These are phyloP conservation scores for Simmondsia chinensis DNA, from an alignment of 148 eudicot species.

Conservation along the genomic window DNA sequence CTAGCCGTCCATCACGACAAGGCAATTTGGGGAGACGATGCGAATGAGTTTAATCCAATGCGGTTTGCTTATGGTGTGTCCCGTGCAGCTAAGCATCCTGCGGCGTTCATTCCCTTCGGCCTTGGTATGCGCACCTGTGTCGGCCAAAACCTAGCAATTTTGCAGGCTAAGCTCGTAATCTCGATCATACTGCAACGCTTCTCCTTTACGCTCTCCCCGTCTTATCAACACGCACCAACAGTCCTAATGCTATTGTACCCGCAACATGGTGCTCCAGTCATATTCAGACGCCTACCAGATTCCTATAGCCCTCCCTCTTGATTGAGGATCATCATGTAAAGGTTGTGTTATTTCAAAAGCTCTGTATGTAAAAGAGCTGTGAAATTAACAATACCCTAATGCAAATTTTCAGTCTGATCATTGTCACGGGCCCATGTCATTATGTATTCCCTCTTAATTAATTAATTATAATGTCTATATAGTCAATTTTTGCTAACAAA, in stretches of 20 bases:
- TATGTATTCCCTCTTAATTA: no score
- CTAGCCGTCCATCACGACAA: slow-evolving; percentile 27
- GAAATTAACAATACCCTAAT: no score
- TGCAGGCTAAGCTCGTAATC: slow-evolving; percentile 38
- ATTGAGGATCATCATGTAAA: no score
- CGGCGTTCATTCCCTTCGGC: slow-evolving; percentile 13
- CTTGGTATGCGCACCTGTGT: slow-evolving; percentile 11
- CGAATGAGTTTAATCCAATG: slow-evolving; percentile 11
- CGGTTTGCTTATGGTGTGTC: slow-evolving; percentile 12
- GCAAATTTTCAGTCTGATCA: no score
- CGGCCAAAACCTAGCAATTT: slow-evolving; percentile 33
- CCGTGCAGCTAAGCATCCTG: neutral
- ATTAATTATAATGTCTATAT: no score
- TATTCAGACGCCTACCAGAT: no score
- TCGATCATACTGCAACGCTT: slow-evolving; percentile 39
- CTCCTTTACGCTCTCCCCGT: slow-evolving; percentile 30
- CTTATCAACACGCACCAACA: slow-evolving; percentile 39
- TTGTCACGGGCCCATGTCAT: no score
- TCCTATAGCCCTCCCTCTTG: no score
- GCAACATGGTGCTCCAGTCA: slow-evolving; percentile 21
- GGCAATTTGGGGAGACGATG: slow-evolving; percentile 32
- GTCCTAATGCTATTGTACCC: slow-evolving; percentile 20
- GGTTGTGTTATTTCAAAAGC: no score
- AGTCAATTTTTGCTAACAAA: no score
- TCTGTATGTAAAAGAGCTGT: no score